phyloP scores from a whole-genome alignment of 345 rosid species.

The Atalantia buxifolia region DNA sequence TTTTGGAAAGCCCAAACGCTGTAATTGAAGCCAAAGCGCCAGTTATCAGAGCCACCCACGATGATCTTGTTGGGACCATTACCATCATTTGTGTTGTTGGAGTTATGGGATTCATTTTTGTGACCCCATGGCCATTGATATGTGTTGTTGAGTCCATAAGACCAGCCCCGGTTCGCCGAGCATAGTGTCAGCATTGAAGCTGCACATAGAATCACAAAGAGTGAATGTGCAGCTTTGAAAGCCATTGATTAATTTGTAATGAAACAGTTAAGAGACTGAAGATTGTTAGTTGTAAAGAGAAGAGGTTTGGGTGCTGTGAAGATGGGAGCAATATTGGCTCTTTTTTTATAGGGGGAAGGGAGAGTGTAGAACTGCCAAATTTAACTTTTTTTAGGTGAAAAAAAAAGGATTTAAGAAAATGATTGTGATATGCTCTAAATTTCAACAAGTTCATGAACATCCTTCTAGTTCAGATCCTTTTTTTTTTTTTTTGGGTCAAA shows the following conservation, averaged over 20 bases:
- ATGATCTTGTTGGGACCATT: constrained; percentile 35
- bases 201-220: constrained; percentile 5
- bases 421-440: background rate
- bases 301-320: background rate
- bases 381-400: background rate
- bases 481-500: too few species aligned
- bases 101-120: constrained; percentile 7
- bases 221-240: background rate
- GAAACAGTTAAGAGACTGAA: background rate
- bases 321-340: background rate
- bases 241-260: constrained; percentile 10
- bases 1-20: constrained; percentile 52
- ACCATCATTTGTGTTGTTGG: background rate
- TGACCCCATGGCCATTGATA: constrained; percentile 19
- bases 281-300: background rate
- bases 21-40: constrained; percentile 67
- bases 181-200: constrained; percentile 19
- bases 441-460: background rate
- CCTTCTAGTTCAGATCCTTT: too few species aligned
- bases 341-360: constrained; percentile 1
- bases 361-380: constrained; percentile 21
- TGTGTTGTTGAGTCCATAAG: constrained; percentile 23
- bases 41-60: constrained; percentile 62
- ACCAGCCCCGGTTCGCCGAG: constrained; percentile 30
- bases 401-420: background rate